Evolutionary conservation across 2,329 filamentous ascomycete genomes (phyloP), one percentile per base, ranked within the genome.

Genomic region (Endothia cerciana): DNA sequence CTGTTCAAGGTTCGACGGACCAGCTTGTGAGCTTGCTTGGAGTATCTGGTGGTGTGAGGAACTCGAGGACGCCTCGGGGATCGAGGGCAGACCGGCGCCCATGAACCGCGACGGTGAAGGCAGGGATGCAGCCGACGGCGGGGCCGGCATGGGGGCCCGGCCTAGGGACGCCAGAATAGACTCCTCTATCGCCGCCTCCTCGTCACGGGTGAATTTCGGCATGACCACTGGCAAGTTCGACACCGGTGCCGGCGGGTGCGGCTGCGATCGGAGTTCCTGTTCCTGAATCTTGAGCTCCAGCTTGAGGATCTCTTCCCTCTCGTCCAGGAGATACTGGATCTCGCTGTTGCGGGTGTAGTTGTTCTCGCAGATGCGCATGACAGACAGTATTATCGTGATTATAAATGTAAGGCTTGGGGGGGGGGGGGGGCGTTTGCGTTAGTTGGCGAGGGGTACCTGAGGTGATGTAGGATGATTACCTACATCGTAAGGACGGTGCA

Each of bases 401-500:
- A 75, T 70, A 47, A 75, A 74, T 8, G 70, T 71, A 60, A 76
- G 74, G 11, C 74, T 76, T n/a, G n/a, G n/a, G n/a, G n/a, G n/a
- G n/a, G n/a, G n/a, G n/a, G 49, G 7, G 33, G 33, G 22, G 1
- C 22, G 2, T 55, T 0, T 30, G 10, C n/a, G 36, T 38, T 13
- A 57, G 38, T 22, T 6, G 15, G 15, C 0, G 10, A 33, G n/a
- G 7, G 25, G 10, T 22, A 5, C 43, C n/a, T 6, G 15, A 10
- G 6, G 17, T 22, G 19, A 10, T 11, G 53, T n/a, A 30, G 49
- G 19, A n/a, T 10, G 56, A n/a, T 4, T 33, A 68, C 75, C 22
- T 67, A 79, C 74, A 78, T 66, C 4, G 78, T 65, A 17, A 65
- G 69, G 7, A 75, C 66, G 30, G 70, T 68, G 36, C 79, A 72